phyloP scores from a whole-genome alignment of 345 rosid genomes.

The Rhizophora apiculata region DNA sequence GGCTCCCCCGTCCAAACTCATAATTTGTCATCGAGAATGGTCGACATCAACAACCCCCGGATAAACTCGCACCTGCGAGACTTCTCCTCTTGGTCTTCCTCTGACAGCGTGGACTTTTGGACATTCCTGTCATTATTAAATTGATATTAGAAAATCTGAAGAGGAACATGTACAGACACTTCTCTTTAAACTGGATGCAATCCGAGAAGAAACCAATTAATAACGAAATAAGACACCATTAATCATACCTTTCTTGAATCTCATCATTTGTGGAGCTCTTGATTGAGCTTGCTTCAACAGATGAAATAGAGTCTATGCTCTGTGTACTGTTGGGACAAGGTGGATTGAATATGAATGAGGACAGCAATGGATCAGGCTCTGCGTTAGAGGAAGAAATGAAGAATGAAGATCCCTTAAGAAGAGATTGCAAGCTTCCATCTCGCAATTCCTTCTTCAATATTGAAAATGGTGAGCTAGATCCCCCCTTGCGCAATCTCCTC shows the following conservation, averaged over 20 bases:
- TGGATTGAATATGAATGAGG: slow-evolving; percentile 57
- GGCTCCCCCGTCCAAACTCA: slow-evolving; percentile 13
- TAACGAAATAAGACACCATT: background rate
- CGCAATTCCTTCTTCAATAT: slow-evolving; percentile 61
- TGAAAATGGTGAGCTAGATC: slow-evolving; percentile 51
- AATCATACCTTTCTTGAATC: slow-evolving; percentile 36
- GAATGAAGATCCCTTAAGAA: slow-evolving; percentile 61
- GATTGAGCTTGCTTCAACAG: slow-evolving; percentile 27
- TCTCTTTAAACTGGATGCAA: no score
- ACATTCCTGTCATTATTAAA: slow-evolving; percentile 34
- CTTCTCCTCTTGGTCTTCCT: slow-evolving; percentile 56
- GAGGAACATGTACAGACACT: background rate
- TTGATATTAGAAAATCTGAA: slow-evolving; percentile 13
- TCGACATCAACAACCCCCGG: slow-evolving; percentile 48
- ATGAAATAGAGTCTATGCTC: slow-evolving; percentile 24
- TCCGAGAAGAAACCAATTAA: no score
- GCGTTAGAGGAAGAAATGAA: slow-evolving; percentile 47
- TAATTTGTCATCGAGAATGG: slow-evolving; percentile 44
- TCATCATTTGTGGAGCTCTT: slow-evolving; percentile 37
- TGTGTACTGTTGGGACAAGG: slow-evolving; percentile 33
- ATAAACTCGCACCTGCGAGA: slow-evolving; percentile 48
- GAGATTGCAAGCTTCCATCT: slow-evolving; percentile 65
- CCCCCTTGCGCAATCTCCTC: slow-evolving; percentile 64
- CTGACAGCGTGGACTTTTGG: slow-evolving; percentile 27
- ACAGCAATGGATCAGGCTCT: slow-evolving; percentile 67